Evolutionary conservation across 2,329 filamentous ascomycete genomes (phyloP).

Genomic region (Geosmithia putterillii): DNA sequence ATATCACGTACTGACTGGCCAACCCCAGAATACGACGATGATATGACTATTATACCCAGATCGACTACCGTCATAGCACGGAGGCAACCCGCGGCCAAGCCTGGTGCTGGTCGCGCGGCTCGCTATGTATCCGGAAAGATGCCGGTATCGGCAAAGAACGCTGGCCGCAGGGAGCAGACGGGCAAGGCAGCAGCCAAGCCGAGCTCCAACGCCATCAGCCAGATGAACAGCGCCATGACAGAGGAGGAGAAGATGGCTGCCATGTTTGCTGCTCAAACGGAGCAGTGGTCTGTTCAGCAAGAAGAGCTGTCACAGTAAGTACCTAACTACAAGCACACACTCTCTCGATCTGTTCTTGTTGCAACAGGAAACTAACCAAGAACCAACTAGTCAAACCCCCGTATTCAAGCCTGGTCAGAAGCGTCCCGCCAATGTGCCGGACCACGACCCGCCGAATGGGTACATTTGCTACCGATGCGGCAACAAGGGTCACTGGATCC

Average conservation of each 20-base stretch:
- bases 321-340: neutral
- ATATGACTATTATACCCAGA: slow-evolving; percentile 91
- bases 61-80: slow-evolving; percentile 89
- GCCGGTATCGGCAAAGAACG: slow-evolving; percentile 77
- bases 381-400: slow-evolving; percentile 49
- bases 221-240: slow-evolving; percentile 69
- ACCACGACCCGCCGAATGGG: slow-evolving; percentile 83
- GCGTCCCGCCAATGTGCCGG: slow-evolving; percentile 64
- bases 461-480: slow-evolving; percentile 96
- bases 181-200: slow-evolving; percentile 48
- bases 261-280: slow-evolving; percentile 80
- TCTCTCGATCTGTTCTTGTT: neutral
- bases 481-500: slow-evolving; percentile 99
- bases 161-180: slow-evolving; percentile 51
- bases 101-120: slow-evolving; percentile 79
- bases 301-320: slow-evolving; percentile 76
- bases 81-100: slow-evolving; percentile 70
- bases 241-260: slow-evolving; percentile 91
- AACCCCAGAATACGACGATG: slow-evolving; percentile 79
- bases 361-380: slow-evolving; percentile 16
- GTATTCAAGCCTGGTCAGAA: slow-evolving; percentile 51
- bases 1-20: neutral
- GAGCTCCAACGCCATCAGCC: slow-evolving; percentile 43
- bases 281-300: slow-evolving; percentile 88
- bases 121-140: slow-evolving; percentile 95